Conservation (phyloP, 2,329 filamentous ascomycete genomes). For the Epichloe sp. region DNA sequence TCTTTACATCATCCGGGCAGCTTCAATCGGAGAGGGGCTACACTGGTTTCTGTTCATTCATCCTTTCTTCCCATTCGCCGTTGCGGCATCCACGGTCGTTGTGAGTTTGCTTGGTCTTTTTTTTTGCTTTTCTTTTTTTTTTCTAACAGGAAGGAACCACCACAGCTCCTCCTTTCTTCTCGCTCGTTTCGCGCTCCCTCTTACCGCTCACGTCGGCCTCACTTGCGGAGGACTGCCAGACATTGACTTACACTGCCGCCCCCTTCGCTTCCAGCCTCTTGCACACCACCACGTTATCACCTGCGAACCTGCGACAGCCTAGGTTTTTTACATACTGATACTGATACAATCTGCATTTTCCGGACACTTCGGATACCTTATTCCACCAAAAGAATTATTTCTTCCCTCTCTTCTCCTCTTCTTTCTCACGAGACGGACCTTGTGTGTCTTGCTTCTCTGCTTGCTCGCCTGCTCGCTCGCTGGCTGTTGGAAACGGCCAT, state of each 20-base stretch:
- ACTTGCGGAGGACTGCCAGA: background rate
- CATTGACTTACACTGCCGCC: conserved; percentile 7
- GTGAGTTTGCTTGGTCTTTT: background rate
- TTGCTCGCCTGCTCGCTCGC: background rate
- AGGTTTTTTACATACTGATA: background rate
- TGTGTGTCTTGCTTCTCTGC: background rate
- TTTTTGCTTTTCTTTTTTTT: too few species aligned
- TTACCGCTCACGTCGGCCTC: background rate
- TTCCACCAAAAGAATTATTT: background rate
- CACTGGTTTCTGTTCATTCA: background rate
- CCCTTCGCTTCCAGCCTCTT: background rate
- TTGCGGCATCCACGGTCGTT: conserved; percentile 1
- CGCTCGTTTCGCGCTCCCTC: background rate
- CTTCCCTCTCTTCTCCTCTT: background rate
- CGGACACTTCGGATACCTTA: background rate
- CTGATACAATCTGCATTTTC: background rate
- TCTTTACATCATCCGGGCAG: background rate
- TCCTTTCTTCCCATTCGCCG: background rate
- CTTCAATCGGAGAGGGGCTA: background rate
- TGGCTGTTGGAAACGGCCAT: background rate
- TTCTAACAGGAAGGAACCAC: background rate
- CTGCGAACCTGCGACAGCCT: background rate
- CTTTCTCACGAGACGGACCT: background rate
- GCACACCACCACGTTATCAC: background rate
- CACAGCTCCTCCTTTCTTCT: background rate